phyloP scores from a whole-genome alignment of 164 flowering plant genomes.

The Taxillus chinensis region DNA sequence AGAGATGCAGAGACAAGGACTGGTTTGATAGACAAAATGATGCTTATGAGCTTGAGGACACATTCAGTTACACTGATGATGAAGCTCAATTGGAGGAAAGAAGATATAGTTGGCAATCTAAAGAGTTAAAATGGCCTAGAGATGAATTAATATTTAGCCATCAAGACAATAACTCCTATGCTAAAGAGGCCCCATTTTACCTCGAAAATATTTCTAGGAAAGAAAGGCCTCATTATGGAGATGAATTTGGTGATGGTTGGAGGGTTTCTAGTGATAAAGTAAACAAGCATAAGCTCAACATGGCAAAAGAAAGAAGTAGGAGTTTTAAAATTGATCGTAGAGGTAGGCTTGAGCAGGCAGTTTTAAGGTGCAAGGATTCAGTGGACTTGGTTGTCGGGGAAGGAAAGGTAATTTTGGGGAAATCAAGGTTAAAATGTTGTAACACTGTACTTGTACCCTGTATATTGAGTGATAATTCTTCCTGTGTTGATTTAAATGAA shows the following conservation, averaged over 20 bases:
- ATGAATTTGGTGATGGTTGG: slow-evolving; percentile 12
- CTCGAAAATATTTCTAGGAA: slow-evolving; percentile 17
- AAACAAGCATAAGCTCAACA: slow-evolving; percentile 10
- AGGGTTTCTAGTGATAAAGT: slow-evolving; percentile 13
- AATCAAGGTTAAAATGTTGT: slow-evolving; percentile 24
- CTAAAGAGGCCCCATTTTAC: slow-evolving; percentile 15
- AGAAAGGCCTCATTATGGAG: slow-evolving; percentile 14
- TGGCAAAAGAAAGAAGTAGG: slow-evolving; percentile 15
- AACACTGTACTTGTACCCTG: slow-evolving; percentile 23
- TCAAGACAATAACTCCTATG: slow-evolving; percentile 14
- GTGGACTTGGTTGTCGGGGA: slow-evolving; percentile 37
- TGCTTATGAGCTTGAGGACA: slow-evolving; percentile 9
- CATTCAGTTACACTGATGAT: slow-evolving; percentile 12
- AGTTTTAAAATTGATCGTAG: slow-evolving; percentile 13
- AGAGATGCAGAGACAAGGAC: slow-evolving; percentile 12
- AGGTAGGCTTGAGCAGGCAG: slow-evolving; percentile 19
- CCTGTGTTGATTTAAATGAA: slow-evolving; percentile 15
- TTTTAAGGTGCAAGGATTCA: slow-evolving; percentile 31
- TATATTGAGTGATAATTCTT: slow-evolving; percentile 14
- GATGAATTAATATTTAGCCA: slow-evolving; percentile 15
- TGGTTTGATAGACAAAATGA: slow-evolving; percentile 10
- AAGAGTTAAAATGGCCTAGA: slow-evolving; percentile 11
- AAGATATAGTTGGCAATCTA: slow-evolving; percentile 14
- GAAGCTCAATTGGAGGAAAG: slow-evolving; percentile 9
- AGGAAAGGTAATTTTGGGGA: slow-evolving; percentile 61